Base-by-base conservation (phyloP, 768 basidiomycete genomes). In the Suillus fuscotomentosus region DNA sequence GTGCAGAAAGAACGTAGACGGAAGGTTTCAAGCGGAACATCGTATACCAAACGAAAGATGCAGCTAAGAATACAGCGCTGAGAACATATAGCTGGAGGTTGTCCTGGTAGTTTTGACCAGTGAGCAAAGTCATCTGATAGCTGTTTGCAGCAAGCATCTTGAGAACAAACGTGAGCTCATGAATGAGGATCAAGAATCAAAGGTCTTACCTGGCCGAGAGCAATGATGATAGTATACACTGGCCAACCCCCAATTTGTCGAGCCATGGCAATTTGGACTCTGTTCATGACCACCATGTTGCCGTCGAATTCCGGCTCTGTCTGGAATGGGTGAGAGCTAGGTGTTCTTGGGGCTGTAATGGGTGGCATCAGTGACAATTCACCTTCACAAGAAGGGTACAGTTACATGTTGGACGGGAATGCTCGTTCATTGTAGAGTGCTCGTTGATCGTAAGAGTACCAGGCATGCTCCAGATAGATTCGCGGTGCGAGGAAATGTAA, bases 111-210 rank as follows among this genome's bases (percentile, higher is more conserved):
- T 94, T 95, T 70, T 89, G 87, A 60, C 95, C 95, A 22, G 91
- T 90, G 22, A 97, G 82, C 42, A 97, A 79, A 20, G 94, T 96
- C 71, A 97, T 91, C 78, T 97, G 95, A 86, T 96, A 97, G 71
- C 94, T 96, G 38, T 93, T 94, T 3, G 94, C 94, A 63, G 90
- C 88, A 67, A 95, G 77, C 90, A 95, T 94, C 86, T 90, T 68
- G 9, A 56, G 62, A 59, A 31, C 15, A 15, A 36, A 64, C 48
- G 31, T 31, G 22, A 39, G 42, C 70, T 42, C 68, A 64, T 43
- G 9, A 36, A 51, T 14, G 34, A 13, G 39, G 41, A 38, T 31
- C 13, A 20, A 62, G 20, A 17, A n/a, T 13, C 8, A 1, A 17
- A 27, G 36, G 50, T 70, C 84, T 54, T 56, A 86, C 85, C 82